Base-by-base conservation (phyloP, 2,329 filamentous ascomycete species). In the Fusarium chuoi region DNA sequence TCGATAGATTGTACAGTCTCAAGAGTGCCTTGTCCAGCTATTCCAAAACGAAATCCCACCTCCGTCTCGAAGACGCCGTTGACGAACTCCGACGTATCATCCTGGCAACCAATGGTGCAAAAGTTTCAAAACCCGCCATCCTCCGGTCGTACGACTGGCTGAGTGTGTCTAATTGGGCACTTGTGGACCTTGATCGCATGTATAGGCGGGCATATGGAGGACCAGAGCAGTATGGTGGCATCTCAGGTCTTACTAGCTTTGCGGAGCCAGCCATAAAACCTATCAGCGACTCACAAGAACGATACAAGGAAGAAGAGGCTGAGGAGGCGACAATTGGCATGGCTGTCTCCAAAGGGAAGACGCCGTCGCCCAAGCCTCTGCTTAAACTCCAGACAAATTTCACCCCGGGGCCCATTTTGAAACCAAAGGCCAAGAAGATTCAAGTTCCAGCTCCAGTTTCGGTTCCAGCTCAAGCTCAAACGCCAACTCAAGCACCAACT, bases 1-100 rank as follows among this genome's bases (percentile, higher is more conserved):
- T 92, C 17, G 90, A 92, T 79, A 85, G 89, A 56, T 80, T 91
- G 51, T 93, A 91, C 81, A 90, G 88, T 46, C 89, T 93, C 82
- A 91, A 91, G 79, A 84, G 85, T 52, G 88, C 89, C 2, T 84
- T 92, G 17, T 85, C 87, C 24, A 86, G 85, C 71, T 91, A 91
- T 78, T 85, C 87, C 9, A 84, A 84, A 65, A 85, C 84, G 3
- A 80, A 79, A 24, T 83, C 82, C 41, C 81, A 81, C 17, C 78
- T 83, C 38, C 84, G 86, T 17, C 84, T 92, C 14, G 89, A 91
- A 73, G 86, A 90, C 54, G 89, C 90, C 35, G 88, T 92, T 54
- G 89, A 92, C 78, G 89, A 91, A 78, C 84, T 92, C 42, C 86
- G 89, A 6, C 85, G 89, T 9, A 85, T 90, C 30, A 86, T 91